Evolutionary conservation across 2,329 filamentous ascomycete species (phyloP), one percentile per base, ranked within the genome.

Genomic region (Biscogniauxia marginata): DNA sequence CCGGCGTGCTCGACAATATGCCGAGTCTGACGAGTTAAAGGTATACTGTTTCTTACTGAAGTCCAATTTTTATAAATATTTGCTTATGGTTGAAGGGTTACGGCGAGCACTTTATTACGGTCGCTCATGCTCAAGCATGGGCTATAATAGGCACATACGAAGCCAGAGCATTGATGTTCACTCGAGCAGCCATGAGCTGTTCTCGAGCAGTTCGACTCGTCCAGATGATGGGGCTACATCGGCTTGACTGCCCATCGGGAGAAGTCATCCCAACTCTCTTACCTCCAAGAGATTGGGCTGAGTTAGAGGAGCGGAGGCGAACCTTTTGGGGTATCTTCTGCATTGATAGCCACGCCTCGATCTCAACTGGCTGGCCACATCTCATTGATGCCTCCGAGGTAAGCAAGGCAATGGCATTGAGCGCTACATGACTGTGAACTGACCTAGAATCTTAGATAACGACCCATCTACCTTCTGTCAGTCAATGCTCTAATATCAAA

Each of bases 311-410:
- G 72, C 82, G 93, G 51, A 82, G 93, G 56, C 82, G 93, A 62
- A 87, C 89, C 0, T 96, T 96, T 65, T 97, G 93, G 93, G 84
- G 87, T 62, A 82, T 86, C 0, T 97, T 93, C 67, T 89, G 87
- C 63, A 81, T 90, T 45, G 93, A 97, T 70, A 84, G 90, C 22
- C 96, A 96, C 73, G 88, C 90, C 2, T 91, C 89, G 65, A 90
- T 96, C 51, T 91, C 91, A 11, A 96, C 92, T 3, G 93, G 93
- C 2, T 97, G 93, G 93, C 91, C 93, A 0, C 88, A 90, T 77
- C 77, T 86, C 22, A 86, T 96, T 45, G 87, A 96, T 60, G 82
- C 90, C 56, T 78, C 79, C 67, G 90, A 96, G 60, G 83, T 81
- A 64, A 65, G 73, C 6, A 8, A 11, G 19, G n/a, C 9, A 19